Base-by-base conservation (phyloP, 768 basidiomycete genomes). In the Epithele typhae region DNA sequence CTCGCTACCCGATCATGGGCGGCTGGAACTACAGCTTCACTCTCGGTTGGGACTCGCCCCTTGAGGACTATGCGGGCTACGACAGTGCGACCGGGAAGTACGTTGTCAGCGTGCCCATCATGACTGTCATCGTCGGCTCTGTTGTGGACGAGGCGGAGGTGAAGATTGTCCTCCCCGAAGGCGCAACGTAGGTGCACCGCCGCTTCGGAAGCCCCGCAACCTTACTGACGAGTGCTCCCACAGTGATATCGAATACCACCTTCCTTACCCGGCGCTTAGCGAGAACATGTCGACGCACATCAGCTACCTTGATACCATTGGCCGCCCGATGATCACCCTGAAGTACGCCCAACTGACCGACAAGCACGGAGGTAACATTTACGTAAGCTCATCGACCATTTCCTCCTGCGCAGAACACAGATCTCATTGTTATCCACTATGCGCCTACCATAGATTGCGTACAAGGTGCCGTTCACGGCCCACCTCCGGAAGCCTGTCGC, bases 1-100 rank as follows among this genome's bases (percentile, higher is more conserved):
- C 96, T 0, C 79, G 96, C 37, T 99, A 93, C 65, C 96, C 96
- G 25, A 59, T 99, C 37, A 64, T 98, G 56, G 96, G 96, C 24
- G 92, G 95, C 35, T 99, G 96, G 96, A 98, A 96, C 61, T 98
- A 95, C 65, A 82, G 74, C 35, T 98, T 94, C 70, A 92, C 91
- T 5, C 73, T 97, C 3, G 96, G 96, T 2, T 99, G 88, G 77
- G 93, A 97, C 57, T 76, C 88, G n/a, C 86, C 85, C 23, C 75
- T 92, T 38, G 77, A 68, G n/a, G 80, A 91, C 61, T 82, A 79
- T 9, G 80, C 78, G 14, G 76, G 74, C 48, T 87, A 79, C 56
- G 81, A 89, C 55, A 73, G 68, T 42, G 68, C 69, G 37, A 80
- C 71, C 18, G 81, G 82, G 25, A 77, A 73, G 54, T 84, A 92